Evolutionary conservation across 768 basidiomycete species (phyloP), one percentile per base, ranked within the genome.

Genomic region (Russula griseocarnosa): DNA sequence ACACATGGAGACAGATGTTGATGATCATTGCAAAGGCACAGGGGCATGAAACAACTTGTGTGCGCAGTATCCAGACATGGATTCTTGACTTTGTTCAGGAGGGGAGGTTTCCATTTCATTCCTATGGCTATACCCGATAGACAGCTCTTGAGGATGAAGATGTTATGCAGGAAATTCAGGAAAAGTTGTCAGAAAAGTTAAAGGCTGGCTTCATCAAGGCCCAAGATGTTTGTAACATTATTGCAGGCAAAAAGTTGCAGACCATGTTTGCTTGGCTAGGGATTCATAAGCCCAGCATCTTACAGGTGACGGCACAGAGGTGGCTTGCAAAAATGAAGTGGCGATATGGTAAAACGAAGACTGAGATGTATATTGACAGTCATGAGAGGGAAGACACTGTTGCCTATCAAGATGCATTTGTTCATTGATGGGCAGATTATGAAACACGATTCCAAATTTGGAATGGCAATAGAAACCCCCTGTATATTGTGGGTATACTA

Each of bases 111-210:
- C 51, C 59, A 9, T 2, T n/a, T 0, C 50, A 30, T 9, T 18
- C 16, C 3, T 32, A 30, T 20, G 8, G 28, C 14, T 5, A 16
- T 4, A 10, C 13, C 0, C n/a, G 16, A 3, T 0, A 1, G n/a
- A 22, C 50, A 1, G 14, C 40, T 1, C 28, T 60, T n/a, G 26
- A 60, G 1, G 26, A 60, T 16, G 50, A 60, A 13, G 50, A 42
- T 2, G 9, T 52, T 0, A 1, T 20, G 1, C 3, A 42, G 13
- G 26, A 14, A 1, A 40, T 52, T 3, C 24, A 60, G 14, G 11
- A 22, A 0, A 4, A 8, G 1, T 2, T 60, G 20, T 10, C 6
- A 0, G 28, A 30, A 5, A n/a, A 16, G 5, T 24, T 8, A 3
- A 53, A 60, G 13, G n/a, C 4, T 0, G 13, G 24, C 1, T 16